Base-by-base conservation (phyloP, 176 grass and related monocot species). In the Tillandsia leiboldiana region DNA sequence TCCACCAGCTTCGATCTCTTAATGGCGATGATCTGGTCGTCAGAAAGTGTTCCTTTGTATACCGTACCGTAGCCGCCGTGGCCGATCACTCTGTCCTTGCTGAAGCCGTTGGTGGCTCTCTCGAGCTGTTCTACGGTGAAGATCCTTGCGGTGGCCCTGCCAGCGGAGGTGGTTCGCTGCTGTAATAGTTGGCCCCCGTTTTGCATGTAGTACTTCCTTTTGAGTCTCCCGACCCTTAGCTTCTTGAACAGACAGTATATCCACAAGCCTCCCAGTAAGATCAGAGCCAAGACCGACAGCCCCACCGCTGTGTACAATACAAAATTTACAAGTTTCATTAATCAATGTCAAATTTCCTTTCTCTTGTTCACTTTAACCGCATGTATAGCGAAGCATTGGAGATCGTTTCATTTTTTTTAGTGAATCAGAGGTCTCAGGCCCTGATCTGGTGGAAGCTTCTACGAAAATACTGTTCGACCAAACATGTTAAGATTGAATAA, bases 21-120 rank as follows among this genome's bases (percentile, higher is more conserved):
- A 57, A 86, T 72, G 12, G 83, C 83, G 15, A 86, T 73, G 28
- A 81, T 62, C 27, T 51, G 50, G 51, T 78, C 64, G 73, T 86
- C 48, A 20, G 65, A 24, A 2, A 89, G n/a, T 15, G 83, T 22
- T 64, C 83, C 87, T 75, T 59, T 86, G 28, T 90, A 90, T 12
- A 87, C 88, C 0, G 74, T 87, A n/a, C 88, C 88, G 22, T 84
- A 87, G 49, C 88, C 88, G 28, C 88, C 88, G 67, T 76, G 76
- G 0, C 88, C 88, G 53, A 82, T 14, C 50, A 87, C 77, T 58
- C 72, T 68, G 18, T 50, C 33, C 15, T 91, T 18, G 26, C n/a
- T 72, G 69, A 80, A 91, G 13, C 63, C 76, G 15, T 72, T 77
- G 51, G 87, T 86, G 7, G 87, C 88, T 17, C 71, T 84, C 51